Evolutionary conservation across 345 rosid species (phyloP).

Genomic region (Luvunga scandens): DNA sequence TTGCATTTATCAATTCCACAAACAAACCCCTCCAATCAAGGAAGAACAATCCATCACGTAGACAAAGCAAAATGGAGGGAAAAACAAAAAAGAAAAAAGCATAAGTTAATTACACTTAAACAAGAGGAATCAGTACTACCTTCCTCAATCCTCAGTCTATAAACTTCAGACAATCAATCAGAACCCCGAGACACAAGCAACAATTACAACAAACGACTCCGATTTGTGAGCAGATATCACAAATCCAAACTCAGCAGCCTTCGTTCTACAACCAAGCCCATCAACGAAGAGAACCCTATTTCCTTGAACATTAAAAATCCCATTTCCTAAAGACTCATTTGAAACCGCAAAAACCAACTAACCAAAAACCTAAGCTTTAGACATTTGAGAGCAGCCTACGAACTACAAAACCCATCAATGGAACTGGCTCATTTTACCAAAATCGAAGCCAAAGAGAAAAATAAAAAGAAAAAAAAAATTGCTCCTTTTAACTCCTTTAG

Average conservation of each 20-base stretch:
- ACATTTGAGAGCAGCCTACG: not conserved
- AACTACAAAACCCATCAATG: conserved; percentile 6
- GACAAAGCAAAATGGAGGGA: not conserved
- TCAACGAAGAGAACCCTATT: conserved; percentile 15
- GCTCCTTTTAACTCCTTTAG: not conserved
- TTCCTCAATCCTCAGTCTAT: not conserved
- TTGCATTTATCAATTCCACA: not conserved
- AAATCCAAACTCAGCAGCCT: conserved; percentile 9
- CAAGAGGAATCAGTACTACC: not conserved
- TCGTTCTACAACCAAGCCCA: not conserved
- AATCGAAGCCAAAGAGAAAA: not conserved
- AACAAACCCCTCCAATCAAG: not conserved
- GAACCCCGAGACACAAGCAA: conserved; percentile 4
- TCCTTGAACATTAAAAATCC: not conserved
- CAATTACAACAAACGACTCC: not conserved
- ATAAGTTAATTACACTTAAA: not conserved
- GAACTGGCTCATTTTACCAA: conserved; percentile 14
- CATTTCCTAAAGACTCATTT: not conserved
- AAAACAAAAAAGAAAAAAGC: too few relatives aligned
- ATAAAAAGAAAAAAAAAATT: not conserved
- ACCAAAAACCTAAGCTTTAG: not conserved
- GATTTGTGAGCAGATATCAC: conserved; percentile 10
- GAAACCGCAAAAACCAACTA: not conserved
- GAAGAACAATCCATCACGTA: conserved; percentile 7
- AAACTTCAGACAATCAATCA: conserved; percentile 16